Conservation (phyloP, 257 asterid genomes). For the Solanum tarijense region DNA sequence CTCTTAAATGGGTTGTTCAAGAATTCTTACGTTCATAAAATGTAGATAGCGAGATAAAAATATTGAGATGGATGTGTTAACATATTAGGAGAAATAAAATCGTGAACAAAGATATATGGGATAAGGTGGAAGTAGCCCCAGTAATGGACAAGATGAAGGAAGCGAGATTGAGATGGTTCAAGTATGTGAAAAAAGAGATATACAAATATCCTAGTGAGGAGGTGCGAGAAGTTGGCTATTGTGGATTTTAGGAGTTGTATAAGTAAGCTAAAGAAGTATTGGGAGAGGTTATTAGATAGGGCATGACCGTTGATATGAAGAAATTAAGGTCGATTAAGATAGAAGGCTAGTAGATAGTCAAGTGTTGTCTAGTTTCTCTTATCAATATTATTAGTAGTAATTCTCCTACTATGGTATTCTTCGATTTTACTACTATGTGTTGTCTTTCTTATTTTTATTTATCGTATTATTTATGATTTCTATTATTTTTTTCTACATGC, state of each 20-base stretch:
- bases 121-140: rapidly evolving
- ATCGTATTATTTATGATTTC: not conserved
- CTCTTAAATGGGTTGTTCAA: not conserved
- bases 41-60: rapidly evolving
- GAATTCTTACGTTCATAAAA: not conserved
- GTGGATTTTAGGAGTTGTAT: no score
- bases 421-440: not conserved
- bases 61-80: not conserved
- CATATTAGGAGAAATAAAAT: not conserved
- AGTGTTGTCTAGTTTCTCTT: not conserved
- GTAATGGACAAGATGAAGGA: not conserved
- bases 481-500: not conserved
- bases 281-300: not conserved
- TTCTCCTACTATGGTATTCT: not conserved
- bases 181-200: no score
- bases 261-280: no score
- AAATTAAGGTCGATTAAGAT: not conserved
- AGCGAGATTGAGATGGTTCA: not conserved
- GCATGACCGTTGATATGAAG: not conserved
- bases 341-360: not conserved
- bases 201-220: no score
- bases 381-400: not conserved
- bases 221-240: not conserved
- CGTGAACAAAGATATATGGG: not conserved
- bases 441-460: not conserved